Evolutionary conservation across 352 stramenopile species (phyloP).

Genomic region (Globisporangium sylvaticum): DNA sequence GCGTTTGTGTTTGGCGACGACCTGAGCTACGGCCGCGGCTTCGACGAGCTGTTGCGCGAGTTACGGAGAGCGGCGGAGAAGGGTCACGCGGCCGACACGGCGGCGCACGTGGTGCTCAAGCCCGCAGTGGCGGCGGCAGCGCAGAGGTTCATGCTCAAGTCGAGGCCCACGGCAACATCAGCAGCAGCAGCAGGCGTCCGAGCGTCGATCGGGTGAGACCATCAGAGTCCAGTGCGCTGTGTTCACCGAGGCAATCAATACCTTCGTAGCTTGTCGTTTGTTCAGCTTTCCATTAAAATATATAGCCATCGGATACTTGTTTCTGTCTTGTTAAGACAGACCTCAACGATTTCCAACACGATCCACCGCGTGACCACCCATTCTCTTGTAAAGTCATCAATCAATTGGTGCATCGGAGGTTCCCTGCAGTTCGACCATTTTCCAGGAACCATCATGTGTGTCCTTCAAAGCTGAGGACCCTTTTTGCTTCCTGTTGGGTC

Average conservation of each 20-base stretch:
- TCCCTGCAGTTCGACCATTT: too few relatives aligned
- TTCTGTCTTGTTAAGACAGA: background rate
- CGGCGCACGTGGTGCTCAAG: slow-evolving; percentile 25
- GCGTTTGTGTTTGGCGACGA: slow-evolving; percentile 58
- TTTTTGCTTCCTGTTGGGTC: too few relatives aligned
- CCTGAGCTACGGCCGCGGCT: slow-evolving; percentile 59
- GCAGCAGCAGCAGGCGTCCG: background rate
- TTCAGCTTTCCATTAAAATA: background rate
- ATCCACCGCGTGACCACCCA: background rate
- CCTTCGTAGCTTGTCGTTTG: background rate
- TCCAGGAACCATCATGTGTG: too few relatives aligned
- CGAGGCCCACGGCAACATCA: background rate
- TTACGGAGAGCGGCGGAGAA: slow-evolving; percentile 26
- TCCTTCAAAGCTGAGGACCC: too few relatives aligned
- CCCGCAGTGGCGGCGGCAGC: slow-evolving; percentile 34
- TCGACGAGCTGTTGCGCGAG: slow-evolving; percentile 50
- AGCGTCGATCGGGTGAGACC: slow-evolving; percentile 8
- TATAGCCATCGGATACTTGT: background rate
- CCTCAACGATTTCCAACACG: too few relatives aligned
- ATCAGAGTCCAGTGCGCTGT: background rate
- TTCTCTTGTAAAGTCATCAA: background rate
- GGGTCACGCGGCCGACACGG: slow-evolving; percentile 16
- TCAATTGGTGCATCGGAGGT: too few relatives aligned
- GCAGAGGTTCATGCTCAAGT: slow-evolving; percentile 29
- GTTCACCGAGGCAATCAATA: background rate